Conservation (phyloP, 306 rosid species). For the cucumber (Cucumis sativus) region Cucumber_9930_V3 NC_026656.2:508501-509000, state of each 20-base stretch:
- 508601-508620: conserved; percentile 55
- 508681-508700: background rate
- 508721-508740: background rate
- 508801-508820: background rate
- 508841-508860: background rate
- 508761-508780: background rate
- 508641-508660: conserved; percentile 56
- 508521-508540: conserved; percentile 42
- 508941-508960: background rate
- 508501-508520: background rate
- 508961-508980: background rate
- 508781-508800: background rate
- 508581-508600: conserved; percentile 57
- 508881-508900: background rate
- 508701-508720: background rate
- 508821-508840: background rate
- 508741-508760: background rate
- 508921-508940: background rate
- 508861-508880: background rate
- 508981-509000: background rate
- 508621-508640: conserved; percentile 48
- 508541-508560: conserved; percentile 88
- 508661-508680: background rate
- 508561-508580: conserved; percentile 76
- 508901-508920: background rate